Conservation (phyloP, 2,329 filamentous ascomycete genomes). For the Cladosporium sp. region DNA sequence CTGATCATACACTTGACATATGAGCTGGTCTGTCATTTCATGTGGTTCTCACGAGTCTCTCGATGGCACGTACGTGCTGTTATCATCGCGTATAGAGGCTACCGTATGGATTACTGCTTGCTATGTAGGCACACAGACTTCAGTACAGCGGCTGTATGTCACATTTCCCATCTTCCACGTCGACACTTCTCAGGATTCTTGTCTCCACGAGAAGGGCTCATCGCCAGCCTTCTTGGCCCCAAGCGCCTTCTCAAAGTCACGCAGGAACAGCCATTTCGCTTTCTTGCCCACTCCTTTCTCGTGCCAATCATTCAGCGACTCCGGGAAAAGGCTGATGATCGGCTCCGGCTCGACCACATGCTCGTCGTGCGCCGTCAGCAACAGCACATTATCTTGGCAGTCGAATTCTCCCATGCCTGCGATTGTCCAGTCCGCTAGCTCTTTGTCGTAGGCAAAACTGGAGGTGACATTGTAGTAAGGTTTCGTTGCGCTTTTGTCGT, state of each 20-base stretch:
- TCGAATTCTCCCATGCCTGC: slow-evolving; percentile 38
- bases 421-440: slow-evolving; percentile 37
- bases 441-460: slow-evolving; percentile 42
- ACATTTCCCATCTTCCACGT: background rate
- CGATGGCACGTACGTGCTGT: background rate
- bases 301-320: slow-evolving; percentile 38
- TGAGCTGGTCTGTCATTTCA: background rate
- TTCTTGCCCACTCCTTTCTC: slow-evolving; percentile 34
- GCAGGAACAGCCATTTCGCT: slow-evolving; percentile 48
- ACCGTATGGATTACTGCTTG: too few relatives aligned
- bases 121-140: background rate
- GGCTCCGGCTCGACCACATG: slow-evolving; percentile 32
- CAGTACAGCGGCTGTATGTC: background rate
- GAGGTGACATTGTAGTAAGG: slow-evolving; percentile 42
- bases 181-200: slow-evolving; percentile 17
- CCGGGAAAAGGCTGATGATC: slow-evolving; percentile 44
- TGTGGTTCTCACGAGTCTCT: background rate
- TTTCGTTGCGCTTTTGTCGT: slow-evolving; percentile 35
- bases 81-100: background rate
- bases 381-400: slow-evolving; percentile 36
- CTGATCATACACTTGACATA: background rate
- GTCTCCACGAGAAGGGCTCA: slow-evolving; percentile 28
- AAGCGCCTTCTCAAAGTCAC: slow-evolving; percentile 51
- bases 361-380: slow-evolving; percentile 39
- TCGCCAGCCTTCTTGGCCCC: slow-evolving; percentile 31